These are phyloP conservation scores for Brettanomyces anomalus DNA, from an alignment of 805 yeast genomes.

Conservation along the genomic window DNA sequence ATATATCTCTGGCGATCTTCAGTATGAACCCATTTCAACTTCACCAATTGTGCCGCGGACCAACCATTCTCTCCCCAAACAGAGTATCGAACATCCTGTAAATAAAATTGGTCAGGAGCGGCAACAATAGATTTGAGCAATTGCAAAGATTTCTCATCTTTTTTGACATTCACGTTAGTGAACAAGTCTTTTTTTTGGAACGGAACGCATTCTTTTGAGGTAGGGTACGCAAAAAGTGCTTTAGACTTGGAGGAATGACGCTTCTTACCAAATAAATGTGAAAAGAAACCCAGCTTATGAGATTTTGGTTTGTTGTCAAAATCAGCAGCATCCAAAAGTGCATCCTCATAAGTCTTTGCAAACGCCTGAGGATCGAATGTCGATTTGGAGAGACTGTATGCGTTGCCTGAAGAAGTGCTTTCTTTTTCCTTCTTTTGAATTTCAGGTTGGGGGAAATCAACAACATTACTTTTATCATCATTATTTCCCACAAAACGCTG, in stretches of 20 bases:
- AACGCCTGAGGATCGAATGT: conserved; percentile 15
- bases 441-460: neutral
- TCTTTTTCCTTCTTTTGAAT: neutral
- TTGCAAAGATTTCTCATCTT: neutral
- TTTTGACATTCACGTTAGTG: neutral
- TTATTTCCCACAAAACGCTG: no score
- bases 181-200: no score
- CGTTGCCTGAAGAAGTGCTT: conserved; percentile 6
- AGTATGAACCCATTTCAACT: conserved; percentile 13
- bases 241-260: no score
- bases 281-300: no score
- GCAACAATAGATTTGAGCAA: neutral
- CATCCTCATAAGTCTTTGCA: conserved; percentile 16
- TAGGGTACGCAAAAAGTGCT: no score
- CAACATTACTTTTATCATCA: no score
- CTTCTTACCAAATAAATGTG: no score
- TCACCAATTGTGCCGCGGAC: conserved; percentile 12
- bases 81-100: conserved; percentile 18
- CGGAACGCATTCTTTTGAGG: no score
- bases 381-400: neutral
- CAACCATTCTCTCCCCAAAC: conserved; percentile 21
- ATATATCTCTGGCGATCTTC: conserved; percentile 6
- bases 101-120: conserved; percentile 7
- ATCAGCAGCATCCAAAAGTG: conserved; percentile 5
- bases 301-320: no score